These are phyloP conservation scores for Neohortaea acidophila DNA, from an alignment of 495 filamentous ascomycete genomes.

Conservation along the genomic window DNA sequence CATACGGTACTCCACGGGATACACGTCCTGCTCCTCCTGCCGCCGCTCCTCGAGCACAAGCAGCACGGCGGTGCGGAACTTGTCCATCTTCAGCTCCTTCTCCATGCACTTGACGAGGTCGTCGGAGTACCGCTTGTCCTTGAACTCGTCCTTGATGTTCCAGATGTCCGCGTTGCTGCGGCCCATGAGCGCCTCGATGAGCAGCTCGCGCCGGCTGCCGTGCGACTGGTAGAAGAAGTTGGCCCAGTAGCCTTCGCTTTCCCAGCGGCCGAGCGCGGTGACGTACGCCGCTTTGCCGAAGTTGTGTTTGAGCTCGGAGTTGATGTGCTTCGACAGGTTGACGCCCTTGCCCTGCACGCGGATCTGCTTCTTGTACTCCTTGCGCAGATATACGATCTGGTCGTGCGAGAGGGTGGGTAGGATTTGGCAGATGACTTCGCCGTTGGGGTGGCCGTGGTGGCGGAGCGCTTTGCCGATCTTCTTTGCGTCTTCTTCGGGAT, in stretches of 20 bases:
- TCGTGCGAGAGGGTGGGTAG: slow-evolving; percentile 71
- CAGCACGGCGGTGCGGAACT: slow-evolving; percentile 77
- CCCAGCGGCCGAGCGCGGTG: slow-evolving; percentile 79
- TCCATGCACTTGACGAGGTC: slow-evolving; percentile 74
- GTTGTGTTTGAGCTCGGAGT: slow-evolving; percentile 54
- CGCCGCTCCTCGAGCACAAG: slow-evolving; percentile 64
- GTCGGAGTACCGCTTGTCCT: slow-evolving; percentile 81
- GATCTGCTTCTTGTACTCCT: slow-evolving; percentile 79
- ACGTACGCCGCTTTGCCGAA: slow-evolving; percentile 86
- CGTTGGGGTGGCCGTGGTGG: slow-evolving; percentile 46
- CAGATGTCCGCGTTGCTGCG: slow-evolving; percentile 71
- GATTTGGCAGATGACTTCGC: slow-evolving; percentile 61
- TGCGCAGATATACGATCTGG: slow-evolving; percentile 66
- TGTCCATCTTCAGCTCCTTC: slow-evolving; percentile 80
- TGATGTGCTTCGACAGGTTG: slow-evolving; percentile 93
- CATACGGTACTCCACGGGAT: slow-evolving; percentile 37
- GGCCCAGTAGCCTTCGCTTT: slow-evolving; percentile 92
- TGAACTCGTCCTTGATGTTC: slow-evolving; percentile 85
- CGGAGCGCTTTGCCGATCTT: slow-evolving; percentile 56
- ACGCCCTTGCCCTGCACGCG: slow-evolving; percentile 54
- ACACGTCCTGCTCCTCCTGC: slow-evolving; percentile 57
- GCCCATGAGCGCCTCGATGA: slow-evolving; percentile 88
- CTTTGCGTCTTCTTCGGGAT: slow-evolving; percentile 62
- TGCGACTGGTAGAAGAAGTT: slow-evolving; percentile 91
- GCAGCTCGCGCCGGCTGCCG: slow-evolving; percentile 38